Evolutionary conservation across 208 protist genomes (phyloP), one percentile per base, ranked within the genome.

Genomic region (Herpetomonas tarakana): DNA sequence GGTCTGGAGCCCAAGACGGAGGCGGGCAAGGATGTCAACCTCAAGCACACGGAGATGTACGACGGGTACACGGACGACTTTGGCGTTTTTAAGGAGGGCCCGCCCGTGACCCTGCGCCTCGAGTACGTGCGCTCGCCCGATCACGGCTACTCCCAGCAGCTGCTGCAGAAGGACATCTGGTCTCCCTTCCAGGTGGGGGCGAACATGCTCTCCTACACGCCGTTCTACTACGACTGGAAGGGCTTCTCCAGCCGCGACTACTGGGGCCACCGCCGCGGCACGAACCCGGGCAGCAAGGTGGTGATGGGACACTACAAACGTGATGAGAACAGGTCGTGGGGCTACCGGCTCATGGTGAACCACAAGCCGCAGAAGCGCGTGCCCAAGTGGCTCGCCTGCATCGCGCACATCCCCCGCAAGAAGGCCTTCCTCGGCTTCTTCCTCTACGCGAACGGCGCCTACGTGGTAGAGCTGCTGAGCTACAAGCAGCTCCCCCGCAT

Each of bases 31-130:
- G 91, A 96, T 53, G 78, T 85, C 14, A 77, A 91, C 52, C 66
- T 96, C 22, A 94, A 94, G 61, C 86, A 93, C 71, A 96, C 91
- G 30, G 87, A 96, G 64, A 93, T 94, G 86, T 96, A 96, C 65
- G 91, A 96, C 70, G 91, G 91, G 35, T 96, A 94, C 77, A 96
- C 91, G 2, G 91, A 96, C 60, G 87, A 94, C 68, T 96, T 96
- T 68, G 91, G 91, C 45, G 88, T 94, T 18, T 96, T 94, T 63
- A 96, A 96, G 65, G 91, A 96, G 52, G 91, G 91, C 3, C 86
- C 91, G 11, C 91, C 91, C 25, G 79, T 85, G 31, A 73, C 91
- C 35, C 77, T 96, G 44, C 87, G 91, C 4, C 74, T 96, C 26
- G 87, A 96, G 76, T 96, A 96, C 65, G 60, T 96, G 12, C 87